phyloP scores from a whole-genome alignment of 371 early-diverging fungal genomes.

The Mortierella sp. region DNA sequence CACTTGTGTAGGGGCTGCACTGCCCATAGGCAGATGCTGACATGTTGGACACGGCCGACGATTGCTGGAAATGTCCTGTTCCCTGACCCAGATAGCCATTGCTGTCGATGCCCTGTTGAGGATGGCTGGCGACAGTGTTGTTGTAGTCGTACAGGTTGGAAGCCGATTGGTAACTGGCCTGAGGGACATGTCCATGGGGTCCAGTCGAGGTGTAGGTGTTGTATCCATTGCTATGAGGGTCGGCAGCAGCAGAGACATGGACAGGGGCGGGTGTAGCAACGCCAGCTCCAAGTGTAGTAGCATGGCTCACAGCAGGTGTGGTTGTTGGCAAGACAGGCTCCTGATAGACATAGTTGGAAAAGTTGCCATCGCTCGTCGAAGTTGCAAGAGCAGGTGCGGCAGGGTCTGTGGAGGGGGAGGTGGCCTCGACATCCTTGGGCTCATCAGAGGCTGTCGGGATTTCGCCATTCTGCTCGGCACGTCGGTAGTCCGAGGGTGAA shows the following conservation, averaged over 20 bases:
- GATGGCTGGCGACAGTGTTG: constrained; percentile 1
- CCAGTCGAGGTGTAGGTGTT: constrained; percentile 22
- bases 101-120: neutral
- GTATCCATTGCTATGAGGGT: constrained; percentile 24
- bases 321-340: constrained; percentile 31
- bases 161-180: constrained; percentile 29
- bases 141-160: constrained; percentile 27
- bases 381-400: constrained; percentile 15
- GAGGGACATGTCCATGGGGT: constrained; percentile 23
- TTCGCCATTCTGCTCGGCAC: constrained; percentile 23
- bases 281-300: constrained; percentile 1
- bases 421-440: constrained; percentile 33
- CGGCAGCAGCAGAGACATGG: constrained; percentile 3
- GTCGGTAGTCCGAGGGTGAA: constrained; percentile 37
- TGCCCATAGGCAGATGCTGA: constrained; percentile 27
- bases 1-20: constrained; percentile 22
- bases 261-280: constrained; percentile 24
- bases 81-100: constrained; percentile 6
- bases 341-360: constrained; percentile 44
- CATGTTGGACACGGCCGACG: constrained; percentile 30
- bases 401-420: constrained; percentile 26
- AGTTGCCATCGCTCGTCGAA: constrained; percentile 8
- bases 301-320: constrained; percentile 13
- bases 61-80: constrained; percentile 41
- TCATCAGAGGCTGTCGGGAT: constrained; percentile 9